Conservation (phyloP, 192 early-diverging fungal species). For the Backusella psychrophila region DNA sequence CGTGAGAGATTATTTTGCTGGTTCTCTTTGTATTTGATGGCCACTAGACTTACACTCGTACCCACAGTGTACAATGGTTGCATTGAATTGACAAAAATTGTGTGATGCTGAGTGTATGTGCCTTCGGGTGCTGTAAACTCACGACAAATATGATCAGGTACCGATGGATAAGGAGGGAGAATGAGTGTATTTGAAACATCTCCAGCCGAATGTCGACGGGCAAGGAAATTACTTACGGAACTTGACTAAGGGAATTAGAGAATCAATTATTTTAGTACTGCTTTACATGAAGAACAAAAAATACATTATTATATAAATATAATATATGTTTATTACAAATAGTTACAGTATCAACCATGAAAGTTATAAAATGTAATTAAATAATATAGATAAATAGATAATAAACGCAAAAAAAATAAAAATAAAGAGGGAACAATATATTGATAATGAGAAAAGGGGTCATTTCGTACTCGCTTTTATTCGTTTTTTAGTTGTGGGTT, state of each 20-base stretch:
- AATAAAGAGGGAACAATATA: background rate
- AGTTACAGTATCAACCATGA: constrained; percentile 12
- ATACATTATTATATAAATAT: background rate
- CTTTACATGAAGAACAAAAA: background rate
- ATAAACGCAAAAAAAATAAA: background rate
- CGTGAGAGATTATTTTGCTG: constrained; percentile 14
- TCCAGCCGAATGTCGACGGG: constrained; percentile 18
- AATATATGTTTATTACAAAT: background rate
- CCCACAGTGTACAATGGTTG: constrained; percentile 45
- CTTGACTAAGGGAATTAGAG: background rate
- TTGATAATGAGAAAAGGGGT: background rate
- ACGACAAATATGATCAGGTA: constrained; percentile 43
- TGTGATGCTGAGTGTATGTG: constrained; percentile 42
- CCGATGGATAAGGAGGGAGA: constrained; percentile 24
- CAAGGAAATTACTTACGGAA: constrained; percentile 11
- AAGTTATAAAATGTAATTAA: background rate
- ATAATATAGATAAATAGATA: background rate
- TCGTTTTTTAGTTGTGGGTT: no score
- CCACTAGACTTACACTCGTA: constrained; percentile 49
- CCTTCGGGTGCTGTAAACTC: constrained; percentile 55
- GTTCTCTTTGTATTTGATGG: constrained; percentile 59
- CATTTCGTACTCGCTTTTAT: no score
- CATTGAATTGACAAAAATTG: constrained; percentile 46
- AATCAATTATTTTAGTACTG: background rate
- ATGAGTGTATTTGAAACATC: constrained; percentile 7